These are phyloP conservation scores for Colletotrichum liaoningense DNA, from an alignment of 2,329 filamentous ascomycete genomes.

Conservation along the genomic window DNA sequence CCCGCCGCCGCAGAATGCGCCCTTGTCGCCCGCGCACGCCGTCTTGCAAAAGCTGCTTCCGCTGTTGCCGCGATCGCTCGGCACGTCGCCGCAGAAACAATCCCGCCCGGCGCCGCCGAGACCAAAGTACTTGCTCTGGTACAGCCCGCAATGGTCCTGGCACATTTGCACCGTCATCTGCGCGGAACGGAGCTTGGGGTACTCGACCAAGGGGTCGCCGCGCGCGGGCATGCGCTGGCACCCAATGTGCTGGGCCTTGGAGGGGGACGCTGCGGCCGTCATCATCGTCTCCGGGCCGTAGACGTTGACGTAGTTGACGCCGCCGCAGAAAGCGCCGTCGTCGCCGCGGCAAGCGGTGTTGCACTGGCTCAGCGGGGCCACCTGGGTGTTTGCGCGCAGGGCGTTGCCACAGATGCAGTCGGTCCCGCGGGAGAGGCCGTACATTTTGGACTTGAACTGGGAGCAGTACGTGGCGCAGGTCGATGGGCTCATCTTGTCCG, in stretches of 20 bases:
- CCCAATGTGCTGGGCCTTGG: no score
- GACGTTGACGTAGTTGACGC: conserved; percentile 40
- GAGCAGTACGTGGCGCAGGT: not conserved
- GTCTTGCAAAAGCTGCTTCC: not conserved
- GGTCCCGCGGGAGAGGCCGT: not conserved
- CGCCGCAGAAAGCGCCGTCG: not conserved
- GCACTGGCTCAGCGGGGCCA: not conserved
- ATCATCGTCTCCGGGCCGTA: conserved; percentile 37
- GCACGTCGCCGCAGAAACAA: not conserved
- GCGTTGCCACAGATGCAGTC: not conserved
- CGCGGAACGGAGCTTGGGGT: not conserved
- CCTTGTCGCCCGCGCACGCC: not conserved
- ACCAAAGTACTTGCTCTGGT: not conserved
- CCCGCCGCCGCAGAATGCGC: not conserved
- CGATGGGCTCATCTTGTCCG: not conserved
- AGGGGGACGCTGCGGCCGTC: not conserved
- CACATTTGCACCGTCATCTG: not conserved
- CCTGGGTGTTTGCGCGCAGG: not conserved
- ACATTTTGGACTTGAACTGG: not conserved
- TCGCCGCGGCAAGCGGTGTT: not conserved
- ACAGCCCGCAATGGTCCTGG: not conserved
- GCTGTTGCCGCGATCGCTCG: not conserved
- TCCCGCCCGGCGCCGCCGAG: not conserved
- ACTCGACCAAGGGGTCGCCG: not conserved
- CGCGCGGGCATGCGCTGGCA: not conserved